Evolutionary conservation across 352 stramenopile genomes (phyloP), one percentile per base, ranked within the genome.

Genomic region (Pythium sukuiense): DNA sequence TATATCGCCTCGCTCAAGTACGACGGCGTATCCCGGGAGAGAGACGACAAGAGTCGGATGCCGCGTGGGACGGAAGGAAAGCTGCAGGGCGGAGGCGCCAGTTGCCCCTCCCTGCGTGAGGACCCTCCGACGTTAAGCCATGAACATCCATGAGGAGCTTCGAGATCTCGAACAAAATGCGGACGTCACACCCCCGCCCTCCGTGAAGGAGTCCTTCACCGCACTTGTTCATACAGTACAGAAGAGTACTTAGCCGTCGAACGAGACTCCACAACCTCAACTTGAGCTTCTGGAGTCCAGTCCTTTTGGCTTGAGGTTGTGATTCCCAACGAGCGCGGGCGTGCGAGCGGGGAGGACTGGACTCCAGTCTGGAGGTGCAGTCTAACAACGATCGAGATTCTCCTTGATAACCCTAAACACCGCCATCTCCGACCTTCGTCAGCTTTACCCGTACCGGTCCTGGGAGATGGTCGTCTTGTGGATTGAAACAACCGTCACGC

Each of bases 391-490:
- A n/a, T n/a, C n/a, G 20, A 52, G 45, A 52, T 52, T 52, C 45
- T 48, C 16, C 18, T 5, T 48, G 41, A 6, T 8, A 61, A 14
- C 62, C 61, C 62, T 63, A 69, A 26, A 12, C 54, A n/a, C 6
- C 46, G n/a, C 52, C 18, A 37, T n/a, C 63, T 65, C 63, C 63
- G 63, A 70, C 63, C 33, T 70, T 65, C 48, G 63, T 70, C 63
- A 65, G 63, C 63, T 64, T 24, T 24, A 24, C 20, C 20, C 20
- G 20, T 24, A 24, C 20, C 20, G 20, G 18, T 61, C 39, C 16
- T 41, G 37, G 13, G 26, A 59, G 41, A 59, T 61, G 63, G 63
- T 70, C 57, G 63, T 37, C 63, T 59, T 16, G 45, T 20, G n/a
- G 6, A 46, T 69, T 63, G 55, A 52, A 62, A 60, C 63, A 61